phyloP scores from a whole-genome alignment of 192 early-diverging fungal species.

The Martensiomyces pterosporus region DNA sequence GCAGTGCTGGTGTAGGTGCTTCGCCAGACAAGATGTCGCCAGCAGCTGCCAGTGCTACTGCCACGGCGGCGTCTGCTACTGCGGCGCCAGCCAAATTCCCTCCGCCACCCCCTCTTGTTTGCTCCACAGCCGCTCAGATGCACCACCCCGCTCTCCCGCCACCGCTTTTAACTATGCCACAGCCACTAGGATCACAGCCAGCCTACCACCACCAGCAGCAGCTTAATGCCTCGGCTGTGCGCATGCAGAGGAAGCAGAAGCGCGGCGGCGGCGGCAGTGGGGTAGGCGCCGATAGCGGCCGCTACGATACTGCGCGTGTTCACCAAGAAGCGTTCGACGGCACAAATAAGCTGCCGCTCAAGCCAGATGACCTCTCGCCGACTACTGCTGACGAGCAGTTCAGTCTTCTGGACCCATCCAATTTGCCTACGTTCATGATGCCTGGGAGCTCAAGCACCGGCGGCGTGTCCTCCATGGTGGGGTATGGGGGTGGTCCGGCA shows the following conservation, averaged over 20 bases:
- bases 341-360: conserved; percentile 46
- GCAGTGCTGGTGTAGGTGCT: too few relatives aligned
- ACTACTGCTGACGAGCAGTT: conserved; percentile 34
- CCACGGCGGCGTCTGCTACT: conserved; percentile 1
- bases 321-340: conserved; percentile 48
- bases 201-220: conserved; percentile 6
- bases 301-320: conserved; percentile 35
- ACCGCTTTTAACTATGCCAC: too few relatives aligned
- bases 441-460: conserved; percentile 2
- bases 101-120: too few relatives aligned
- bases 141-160: too few relatives aligned
- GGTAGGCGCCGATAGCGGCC: too few relatives aligned
- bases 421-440: conserved; percentile 44
- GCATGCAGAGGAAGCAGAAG: conserved; percentile 33
- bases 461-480: conserved; percentile 1
- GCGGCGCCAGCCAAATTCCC: conserved; percentile 9
- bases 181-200: too few relatives aligned
- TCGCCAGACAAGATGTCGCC: too few relatives aligned
- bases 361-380: conserved; percentile 35
- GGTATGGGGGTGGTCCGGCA: not conserved
- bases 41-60: conserved; percentile 3
- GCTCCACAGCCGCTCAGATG: not conserved
- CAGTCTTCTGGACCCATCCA: conserved; percentile 37
- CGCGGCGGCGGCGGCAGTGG: conserved; percentile 1
- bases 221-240: too few relatives aligned